These are phyloP conservation scores for Arabidopsis hybrid DNA, from an alignment of 441 rosid genomes.

Conservation along the genomic window DNA sequence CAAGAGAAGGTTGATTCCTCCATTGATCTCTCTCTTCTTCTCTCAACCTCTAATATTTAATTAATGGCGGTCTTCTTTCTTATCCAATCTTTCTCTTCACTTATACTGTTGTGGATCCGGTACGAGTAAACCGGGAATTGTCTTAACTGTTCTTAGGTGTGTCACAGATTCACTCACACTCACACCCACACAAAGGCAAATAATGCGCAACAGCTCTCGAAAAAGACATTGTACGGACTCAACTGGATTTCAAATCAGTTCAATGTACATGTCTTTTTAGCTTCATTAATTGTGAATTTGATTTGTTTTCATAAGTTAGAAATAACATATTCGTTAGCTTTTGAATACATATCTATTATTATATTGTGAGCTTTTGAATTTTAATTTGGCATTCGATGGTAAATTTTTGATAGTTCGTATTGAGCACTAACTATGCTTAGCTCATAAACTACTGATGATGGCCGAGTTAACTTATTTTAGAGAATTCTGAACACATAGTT, in stretches of 20 bases:
- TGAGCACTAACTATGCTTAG: neutral
- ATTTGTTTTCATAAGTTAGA: neutral
- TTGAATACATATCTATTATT: neutral
- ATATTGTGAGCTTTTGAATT: neutral
- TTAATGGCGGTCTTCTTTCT: conserved; percentile 31
- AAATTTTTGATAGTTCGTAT: neutral
- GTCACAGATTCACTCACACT: conserved; percentile 14
- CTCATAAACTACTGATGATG: neutral
- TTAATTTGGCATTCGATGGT: neutral
- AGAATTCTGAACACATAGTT: conserved; percentile 9
- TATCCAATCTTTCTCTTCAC: conserved; percentile 30
- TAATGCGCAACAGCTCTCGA: neutral
- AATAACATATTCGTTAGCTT: neutral
- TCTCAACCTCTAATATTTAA: conserved; percentile 19
- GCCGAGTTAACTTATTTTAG: neutral
- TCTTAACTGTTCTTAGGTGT: neutral
- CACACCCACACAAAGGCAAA: neutral
- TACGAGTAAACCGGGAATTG: conserved; percentile 17
- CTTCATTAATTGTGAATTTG: neutral
- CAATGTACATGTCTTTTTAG: neutral
- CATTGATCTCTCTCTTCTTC: conserved; percentile 41
- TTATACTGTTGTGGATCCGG: neutral
- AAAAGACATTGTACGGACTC: neutral
- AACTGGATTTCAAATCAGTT: neutral
- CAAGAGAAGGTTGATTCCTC: conserved; percentile 53